Percentiles rank a stretch among this genome's conserved stretches.
Evolutionary conservation across 2,329 filamentous ascomycete genomes (phyloP).

Genomic region (Hypoxylon sp.): DNA sequence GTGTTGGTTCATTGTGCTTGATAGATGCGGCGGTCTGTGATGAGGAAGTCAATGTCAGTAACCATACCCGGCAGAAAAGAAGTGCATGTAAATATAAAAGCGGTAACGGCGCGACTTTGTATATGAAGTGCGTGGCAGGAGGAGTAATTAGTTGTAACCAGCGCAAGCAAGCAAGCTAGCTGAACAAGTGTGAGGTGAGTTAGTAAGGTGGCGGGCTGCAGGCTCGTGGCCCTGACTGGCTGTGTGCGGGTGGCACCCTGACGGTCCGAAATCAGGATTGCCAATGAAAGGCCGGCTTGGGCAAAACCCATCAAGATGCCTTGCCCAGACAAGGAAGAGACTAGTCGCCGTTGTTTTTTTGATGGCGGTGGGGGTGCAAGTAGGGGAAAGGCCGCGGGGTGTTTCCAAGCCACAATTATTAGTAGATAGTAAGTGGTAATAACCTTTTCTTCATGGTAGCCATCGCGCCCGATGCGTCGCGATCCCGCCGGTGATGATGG

Average conservation of each 20-base stretch:
- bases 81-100: slow-evolving; percentile 24
- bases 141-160: slow-evolving; percentile 35
- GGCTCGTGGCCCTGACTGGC: slow-evolving; percentile 42
- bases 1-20: slow-evolving; percentile 72
- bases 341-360: slow-evolving; percentile 18
- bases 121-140: slow-evolving; percentile 20
- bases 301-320: slow-evolving; percentile 30
- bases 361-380: slow-evolving; percentile 37
- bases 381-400: slow-evolving; percentile 28
- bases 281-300: slow-evolving; percentile 41
- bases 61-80: slow-evolving; percentile 28
- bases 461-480: slow-evolving; percentile 35
- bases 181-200: slow-evolving; percentile 18
- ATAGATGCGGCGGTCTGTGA: slow-evolving; percentile 69
- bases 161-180: slow-evolving; percentile 40
- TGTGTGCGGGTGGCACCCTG: slow-evolving; percentile 44
- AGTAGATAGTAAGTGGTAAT: slow-evolving; percentile 35
- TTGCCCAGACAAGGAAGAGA: slow-evolving; percentile 28
- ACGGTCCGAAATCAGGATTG: slow-evolving; percentile 49
- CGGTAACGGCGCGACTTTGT: slow-evolving; percentile 22
- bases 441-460: slow-evolving; percentile 51
- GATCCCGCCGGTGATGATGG: slow-evolving; percentile 9
- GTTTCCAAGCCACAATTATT: slow-evolving; percentile 28
- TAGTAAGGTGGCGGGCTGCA: slow-evolving; percentile 41
- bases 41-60: slow-evolving; percentile 51